These are phyloP conservation scores for Triticum turgidum DNA, from an alignment of 176 grass and related monocot species.

Conservation along the genomic window DNA sequence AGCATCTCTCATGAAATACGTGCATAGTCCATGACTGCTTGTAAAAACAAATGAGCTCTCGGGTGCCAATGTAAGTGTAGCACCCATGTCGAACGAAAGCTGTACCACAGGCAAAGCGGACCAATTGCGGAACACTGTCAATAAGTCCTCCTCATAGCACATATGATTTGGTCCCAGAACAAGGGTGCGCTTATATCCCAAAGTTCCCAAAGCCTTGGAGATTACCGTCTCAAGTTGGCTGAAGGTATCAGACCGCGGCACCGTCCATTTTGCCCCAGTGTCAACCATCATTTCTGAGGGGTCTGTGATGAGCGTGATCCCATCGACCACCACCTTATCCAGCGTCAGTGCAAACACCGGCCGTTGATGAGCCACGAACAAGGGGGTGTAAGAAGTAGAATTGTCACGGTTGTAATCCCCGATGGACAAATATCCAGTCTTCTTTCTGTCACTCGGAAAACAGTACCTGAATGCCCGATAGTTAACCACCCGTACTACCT, in stretches of 20 bases:
- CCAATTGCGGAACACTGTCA: background rate
- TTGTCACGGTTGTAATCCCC: background rate
- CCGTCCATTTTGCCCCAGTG: background rate
- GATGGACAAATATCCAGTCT: background rate
- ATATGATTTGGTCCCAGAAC: background rate
- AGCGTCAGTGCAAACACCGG: background rate
- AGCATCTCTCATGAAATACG: background rate
- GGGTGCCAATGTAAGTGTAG: background rate
- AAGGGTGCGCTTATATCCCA: background rate
- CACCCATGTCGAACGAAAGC: background rate
- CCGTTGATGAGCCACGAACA: background rate
- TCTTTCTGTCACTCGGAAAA: background rate
- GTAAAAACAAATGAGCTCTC: background rate
- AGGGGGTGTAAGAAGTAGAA: background rate
- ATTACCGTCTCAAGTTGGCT: background rate
- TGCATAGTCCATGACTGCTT: background rate
- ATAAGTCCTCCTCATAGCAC: background rate
- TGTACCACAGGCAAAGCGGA: background rate
- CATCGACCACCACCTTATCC: background rate
- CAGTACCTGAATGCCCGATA: background rate
- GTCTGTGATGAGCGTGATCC: background rate
- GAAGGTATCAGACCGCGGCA: background rate
- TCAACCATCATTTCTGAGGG: background rate
- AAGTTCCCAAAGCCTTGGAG: background rate
- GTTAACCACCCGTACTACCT: background rate